These are phyloP conservation scores for Hortiboletus campestris DNA, from an alignment of 768 basidiomycete genomes.

Conservation along the genomic window DNA sequence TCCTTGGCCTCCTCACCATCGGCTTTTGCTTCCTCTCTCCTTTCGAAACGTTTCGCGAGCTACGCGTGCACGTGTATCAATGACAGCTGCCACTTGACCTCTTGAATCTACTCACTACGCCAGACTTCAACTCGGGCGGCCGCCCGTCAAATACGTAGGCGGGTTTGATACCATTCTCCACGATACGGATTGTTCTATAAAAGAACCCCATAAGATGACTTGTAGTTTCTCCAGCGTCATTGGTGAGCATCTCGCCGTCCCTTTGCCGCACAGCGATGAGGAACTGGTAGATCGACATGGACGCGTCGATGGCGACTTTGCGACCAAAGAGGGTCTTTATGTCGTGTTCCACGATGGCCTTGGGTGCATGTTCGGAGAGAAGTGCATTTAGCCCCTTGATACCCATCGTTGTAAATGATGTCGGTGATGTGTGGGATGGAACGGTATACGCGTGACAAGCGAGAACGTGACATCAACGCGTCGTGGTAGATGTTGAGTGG, in stretches of 20 bases:
- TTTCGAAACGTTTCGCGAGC: conserved; percentile 96
- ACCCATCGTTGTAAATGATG: conserved; percentile 54
- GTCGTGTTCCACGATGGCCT: conserved; percentile 82
- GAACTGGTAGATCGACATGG: conserved; percentile 97
- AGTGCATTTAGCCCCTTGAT: conserved; percentile 94
- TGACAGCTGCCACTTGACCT: no score
- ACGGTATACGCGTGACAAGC: conserved; percentile 10
- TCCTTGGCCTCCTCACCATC: conserved; percentile 97
- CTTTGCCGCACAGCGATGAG: conserved; percentile 95
- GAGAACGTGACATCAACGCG: conserved; percentile 3
- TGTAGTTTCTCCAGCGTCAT: conserved; percentile 97
- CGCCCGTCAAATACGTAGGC: conserved; percentile 98
- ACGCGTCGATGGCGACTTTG: conserved; percentile 98
- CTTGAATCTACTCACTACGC: conserved; percentile 67
- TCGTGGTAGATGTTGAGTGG: no score
- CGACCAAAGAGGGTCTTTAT: conserved; percentile 97
- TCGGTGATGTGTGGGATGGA: not conserved
- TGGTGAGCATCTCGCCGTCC: conserved; percentile 95
- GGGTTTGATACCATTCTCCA: conserved; percentile 98
- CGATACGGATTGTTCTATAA: conserved; percentile 95
- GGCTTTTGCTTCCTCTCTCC: conserved; percentile 88
- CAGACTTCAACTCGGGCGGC: conserved; percentile 95
- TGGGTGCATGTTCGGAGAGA: conserved; percentile 87
- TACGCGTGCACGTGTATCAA: conserved; percentile 32
- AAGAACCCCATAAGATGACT: conserved; percentile 99